Evolutionary conservation across 2,329 filamentous ascomycete genomes (phyloP), one percentile per base, ranked within the genome.

Genomic region (Phaeoacremonium minimum): DNA sequence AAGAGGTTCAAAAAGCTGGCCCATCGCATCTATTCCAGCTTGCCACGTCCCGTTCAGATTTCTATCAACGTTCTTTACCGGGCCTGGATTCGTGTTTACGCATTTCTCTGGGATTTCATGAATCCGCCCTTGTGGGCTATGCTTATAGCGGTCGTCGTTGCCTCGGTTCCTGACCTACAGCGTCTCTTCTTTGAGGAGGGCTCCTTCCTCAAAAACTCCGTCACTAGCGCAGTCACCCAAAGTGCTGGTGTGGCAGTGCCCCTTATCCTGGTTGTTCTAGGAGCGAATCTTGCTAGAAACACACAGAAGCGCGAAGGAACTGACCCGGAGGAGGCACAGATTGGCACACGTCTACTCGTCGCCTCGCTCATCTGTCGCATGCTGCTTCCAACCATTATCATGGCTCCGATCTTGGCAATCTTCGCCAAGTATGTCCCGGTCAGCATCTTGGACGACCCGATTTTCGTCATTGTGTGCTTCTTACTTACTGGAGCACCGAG

Each of bases 121-220:
- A 97, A 97, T 62, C 91, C 93, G 29, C 93, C 93, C 1, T 80
- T 98, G 17, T 97, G 90, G 89, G 90, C 93, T 18, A 97, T 98
- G 93, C 68, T 97, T 20, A 69, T 82, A 28, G 87, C 93, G n/a
- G 83, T 97, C 31, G 65, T 95, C 34, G 86, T 98, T 6, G 93
- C 93, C 4, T 95, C 89, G 1, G 77, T 96, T 6, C 93, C 93
- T 0, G 55, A 69, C 2, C 74, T 98, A 7, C 91, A 98, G 58
- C 69, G 73, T 28, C 66, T 93, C 14, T 96, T 98, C 67, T 98
- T 97, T 63, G 73, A 82, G 35, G 80, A 89, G 26, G 91, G 87
- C 14, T 89, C 89, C 0, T 95, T 98, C 53, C 68, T 98, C 50
- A 84, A 85, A 59, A 97, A 95, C 64, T 95, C 89, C 20, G 85